Conservation (phyloP, 1,139 yeast genomes). For the Nadsonia commutata region DNA sequence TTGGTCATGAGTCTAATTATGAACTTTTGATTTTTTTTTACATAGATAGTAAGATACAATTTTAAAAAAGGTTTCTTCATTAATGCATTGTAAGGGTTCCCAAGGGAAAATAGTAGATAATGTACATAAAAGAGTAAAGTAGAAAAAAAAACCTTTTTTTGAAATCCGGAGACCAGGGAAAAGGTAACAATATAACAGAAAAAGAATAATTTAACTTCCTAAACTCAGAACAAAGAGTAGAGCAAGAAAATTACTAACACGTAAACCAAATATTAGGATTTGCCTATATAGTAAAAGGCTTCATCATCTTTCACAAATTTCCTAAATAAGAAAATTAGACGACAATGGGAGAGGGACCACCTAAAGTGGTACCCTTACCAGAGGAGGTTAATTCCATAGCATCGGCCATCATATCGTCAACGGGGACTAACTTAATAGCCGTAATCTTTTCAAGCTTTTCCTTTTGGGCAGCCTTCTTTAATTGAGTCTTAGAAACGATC, state of each 20-base stretch:
- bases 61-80: neutral
- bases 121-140: neutral
- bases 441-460: slow-evolving; percentile 22
- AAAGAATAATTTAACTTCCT: too few relatives aligned
- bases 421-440: slow-evolving; percentile 48
- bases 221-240: neutral
- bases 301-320: too few relatives aligned
- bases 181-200: neutral
- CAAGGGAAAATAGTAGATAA: neutral
- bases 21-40: neutral
- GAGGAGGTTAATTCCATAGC: slow-evolving; percentile 31
- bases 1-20: neutral
- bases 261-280: neutral
- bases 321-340: neutral
- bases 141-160: neutral
- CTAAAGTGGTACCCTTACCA: slow-evolving; percentile 75
- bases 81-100: neutral
- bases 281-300: too few relatives aligned
- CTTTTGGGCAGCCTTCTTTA: slow-evolving; percentile 19
- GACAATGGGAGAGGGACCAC: slow-evolving; percentile 31
- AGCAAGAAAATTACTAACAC: neutral
- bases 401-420: slow-evolving; percentile 50
- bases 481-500: slow-evolving; percentile 16
- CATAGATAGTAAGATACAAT: neutral
- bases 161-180: neutral